These are phyloP conservation scores for Trypanosoma cruzi DNA, from an alignment of 208 protist genomes.

Conservation along the genomic window DNA sequence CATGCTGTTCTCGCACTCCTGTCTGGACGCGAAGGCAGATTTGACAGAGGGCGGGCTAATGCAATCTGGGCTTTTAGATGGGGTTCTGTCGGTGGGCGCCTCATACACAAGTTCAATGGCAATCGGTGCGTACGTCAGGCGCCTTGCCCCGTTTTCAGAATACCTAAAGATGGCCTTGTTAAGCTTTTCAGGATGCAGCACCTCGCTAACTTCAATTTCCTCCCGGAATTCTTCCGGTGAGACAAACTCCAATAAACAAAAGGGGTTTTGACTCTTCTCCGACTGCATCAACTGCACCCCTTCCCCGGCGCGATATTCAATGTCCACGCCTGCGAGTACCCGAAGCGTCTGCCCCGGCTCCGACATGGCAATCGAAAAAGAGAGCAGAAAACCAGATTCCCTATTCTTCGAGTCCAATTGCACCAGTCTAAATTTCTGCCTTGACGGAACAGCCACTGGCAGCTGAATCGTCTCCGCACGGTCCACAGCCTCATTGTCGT, in stretches of 20 bases:
- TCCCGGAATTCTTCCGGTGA: slow-evolving; percentile 12
- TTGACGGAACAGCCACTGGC: slow-evolving; percentile 30
- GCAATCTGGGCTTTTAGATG: neutral
- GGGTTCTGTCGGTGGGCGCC: neutral
- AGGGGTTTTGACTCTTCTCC: slow-evolving; percentile 30
- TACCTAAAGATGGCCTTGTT: neutral
- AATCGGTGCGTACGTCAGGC: slow-evolving; percentile 32
- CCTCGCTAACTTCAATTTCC: slow-evolving; percentile 7
- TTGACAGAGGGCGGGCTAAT: too few relatives aligned
- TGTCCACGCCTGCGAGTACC: slow-evolving; percentile 38
- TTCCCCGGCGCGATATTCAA: slow-evolving; percentile 33
- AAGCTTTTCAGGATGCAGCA: slow-evolving; percentile 15
- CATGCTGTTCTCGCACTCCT: neutral
- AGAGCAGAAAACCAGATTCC: slow-evolving; percentile 10
- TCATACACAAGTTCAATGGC: slow-evolving; percentile 32
- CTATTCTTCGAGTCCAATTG: slow-evolving; percentile 12
- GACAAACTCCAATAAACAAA: slow-evolving; percentile 28
- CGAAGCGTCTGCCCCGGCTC: slow-evolving; percentile 23
- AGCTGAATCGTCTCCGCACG: slow-evolving; percentile 53
- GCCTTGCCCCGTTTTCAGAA: neutral
- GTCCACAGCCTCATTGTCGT: slow-evolving; percentile 42
- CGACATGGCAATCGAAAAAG: slow-evolving; percentile 6
- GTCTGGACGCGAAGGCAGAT: neutral
- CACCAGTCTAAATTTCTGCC: slow-evolving; percentile 34
- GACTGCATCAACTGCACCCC: slow-evolving; percentile 35